Evolutionary conservation across 768 basidiomycete genomes (phyloP), one percentile per base, ranked within the genome.

Genomic region (Boletus tomentosulus): DNA sequence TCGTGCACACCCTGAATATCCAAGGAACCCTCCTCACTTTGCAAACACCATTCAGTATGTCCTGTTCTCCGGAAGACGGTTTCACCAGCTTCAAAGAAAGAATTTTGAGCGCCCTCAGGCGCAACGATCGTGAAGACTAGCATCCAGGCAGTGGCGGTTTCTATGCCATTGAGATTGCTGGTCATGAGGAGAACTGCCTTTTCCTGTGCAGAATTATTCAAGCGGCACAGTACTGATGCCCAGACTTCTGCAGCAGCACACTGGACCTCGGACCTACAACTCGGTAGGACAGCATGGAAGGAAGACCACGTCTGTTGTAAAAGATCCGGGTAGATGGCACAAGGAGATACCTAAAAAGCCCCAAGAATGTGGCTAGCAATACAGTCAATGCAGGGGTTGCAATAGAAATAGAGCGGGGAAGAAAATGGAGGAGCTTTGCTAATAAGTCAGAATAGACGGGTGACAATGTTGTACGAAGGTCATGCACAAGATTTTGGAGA

Each of bases 231-330:
- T 0, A 87, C 78, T 0, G 81, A 82, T 0, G 85, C 90, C 95
- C 92, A 97, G 4, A 92, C 90, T 63, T 97, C 92, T 0, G 91
- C 87, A 10, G 89, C 78, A 1, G 87, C 83, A 25, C 87, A 73
- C 63, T 88, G 88, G 3, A 91, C 79, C 54, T 93, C 89, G 0
- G 82, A 78, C 51, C 79, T 71, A 65, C 87, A 90, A 53, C 74
- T 78, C 3, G 79, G 78, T 9, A 92, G 66, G 2, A 77, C 71
- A 1, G 66, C 63, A 25, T 75, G 73, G 38, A 92, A 70, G 28
- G 70, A 62, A 6, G 66, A 51, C 89, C 89, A 92, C 3, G 87
- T 85, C 41, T 76, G 72, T 41, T 79, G 74, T 25, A 87, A 64
- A 5, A 84, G 73, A 30, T 80, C 73, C n/a, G 66, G n/a, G 46